Conservation (phyloP, 306 rosid genomes). For the Malus asiatica region DNA sequence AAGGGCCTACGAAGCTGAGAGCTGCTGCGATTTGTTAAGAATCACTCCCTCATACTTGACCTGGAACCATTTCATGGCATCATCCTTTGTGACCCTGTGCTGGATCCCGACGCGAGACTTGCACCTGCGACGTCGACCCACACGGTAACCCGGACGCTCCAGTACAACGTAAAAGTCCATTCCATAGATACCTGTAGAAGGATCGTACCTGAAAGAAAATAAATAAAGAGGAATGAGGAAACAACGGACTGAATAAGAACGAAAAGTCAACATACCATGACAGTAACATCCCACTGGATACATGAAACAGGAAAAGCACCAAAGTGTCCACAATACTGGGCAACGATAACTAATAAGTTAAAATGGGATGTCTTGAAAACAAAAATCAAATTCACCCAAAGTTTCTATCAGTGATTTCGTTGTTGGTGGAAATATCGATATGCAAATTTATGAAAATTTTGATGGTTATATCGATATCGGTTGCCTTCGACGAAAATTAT, state of each 20-base stretch:
- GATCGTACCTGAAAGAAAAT: conserved; percentile 52
- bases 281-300: no score
- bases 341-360: not conserved
- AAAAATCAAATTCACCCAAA: not conserved
- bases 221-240: not conserved
- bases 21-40: conserved; percentile 68
- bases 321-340: not conserved
- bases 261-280: no score
- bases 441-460: no score
- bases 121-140: conserved; percentile 79
- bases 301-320: not conserved
- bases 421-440: no score
- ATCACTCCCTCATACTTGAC: conserved; percentile 86
- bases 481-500: no score
- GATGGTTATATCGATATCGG: no score
- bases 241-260: not conserved
- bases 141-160: conserved; percentile 85
- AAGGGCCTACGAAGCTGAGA: conserved; percentile 16
- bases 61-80: conserved; percentile 93
- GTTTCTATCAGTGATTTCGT: not conserved
- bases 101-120: conserved; percentile 76
- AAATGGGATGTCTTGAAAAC: not conserved
- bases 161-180: conserved; percentile 76
- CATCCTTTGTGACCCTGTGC: conserved; percentile 82
- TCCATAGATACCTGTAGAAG: conserved; percentile 81